phyloP scores from a whole-genome alignment of 768 basidiomycete species.

The Thelephora aurantiotincta region DNA sequence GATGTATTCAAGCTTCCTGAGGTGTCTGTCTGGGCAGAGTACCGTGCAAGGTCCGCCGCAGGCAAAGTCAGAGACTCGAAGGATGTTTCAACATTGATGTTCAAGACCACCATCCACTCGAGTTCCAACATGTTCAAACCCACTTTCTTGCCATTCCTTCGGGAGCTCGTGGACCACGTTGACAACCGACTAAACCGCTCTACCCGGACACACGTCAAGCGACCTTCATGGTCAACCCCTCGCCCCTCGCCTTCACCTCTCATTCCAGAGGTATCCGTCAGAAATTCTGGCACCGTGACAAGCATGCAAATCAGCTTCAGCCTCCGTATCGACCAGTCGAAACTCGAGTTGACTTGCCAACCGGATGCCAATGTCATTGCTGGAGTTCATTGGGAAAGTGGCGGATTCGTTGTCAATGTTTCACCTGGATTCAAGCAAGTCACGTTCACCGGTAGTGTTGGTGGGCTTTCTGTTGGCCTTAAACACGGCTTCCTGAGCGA shows the following conservation, averaged over 20 bases:
- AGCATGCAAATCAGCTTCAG: slow-evolving; percentile 71
- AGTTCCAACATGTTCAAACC: slow-evolving; percentile 80
- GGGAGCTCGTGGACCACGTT: slow-evolving; percentile 55
- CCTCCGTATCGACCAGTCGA: slow-evolving; percentile 83
- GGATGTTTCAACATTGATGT: slow-evolving; percentile 48
- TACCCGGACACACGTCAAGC: slow-evolving; percentile 11
- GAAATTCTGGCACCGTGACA: slow-evolving; percentile 17
- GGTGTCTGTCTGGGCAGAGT: slow-evolving; percentile 75
- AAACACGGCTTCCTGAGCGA: slow-evolving; percentile 80
- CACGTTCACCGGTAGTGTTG: slow-evolving; percentile 65
- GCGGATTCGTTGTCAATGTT: slow-evolving; percentile 74
- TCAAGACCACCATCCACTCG: slow-evolving; percentile 82
- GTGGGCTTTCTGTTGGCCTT: slow-evolving; percentile 67
- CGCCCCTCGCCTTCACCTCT: slow-evolving; percentile 3
- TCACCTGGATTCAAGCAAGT: slow-evolving; percentile 61
- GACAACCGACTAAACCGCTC: slow-evolving; percentile 55
- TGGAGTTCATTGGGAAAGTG: slow-evolving; percentile 85
- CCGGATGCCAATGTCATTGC: slow-evolving; percentile 91
- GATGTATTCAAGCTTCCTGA: slow-evolving; percentile 65
- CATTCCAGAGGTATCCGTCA: slow-evolving; percentile 2
- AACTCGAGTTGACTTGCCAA: slow-evolving; percentile 73
- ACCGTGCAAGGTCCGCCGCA: slow-evolving; percentile 40
- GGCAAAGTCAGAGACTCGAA: slow-evolving; percentile 17
- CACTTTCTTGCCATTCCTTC: slow-evolving; percentile 72
- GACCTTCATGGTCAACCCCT: slow-evolving; percentile 11